Evolutionary conservation across 768 basidiomycete genomes (phyloP).

Genomic region (Leccinum subgranulosum): DNA sequence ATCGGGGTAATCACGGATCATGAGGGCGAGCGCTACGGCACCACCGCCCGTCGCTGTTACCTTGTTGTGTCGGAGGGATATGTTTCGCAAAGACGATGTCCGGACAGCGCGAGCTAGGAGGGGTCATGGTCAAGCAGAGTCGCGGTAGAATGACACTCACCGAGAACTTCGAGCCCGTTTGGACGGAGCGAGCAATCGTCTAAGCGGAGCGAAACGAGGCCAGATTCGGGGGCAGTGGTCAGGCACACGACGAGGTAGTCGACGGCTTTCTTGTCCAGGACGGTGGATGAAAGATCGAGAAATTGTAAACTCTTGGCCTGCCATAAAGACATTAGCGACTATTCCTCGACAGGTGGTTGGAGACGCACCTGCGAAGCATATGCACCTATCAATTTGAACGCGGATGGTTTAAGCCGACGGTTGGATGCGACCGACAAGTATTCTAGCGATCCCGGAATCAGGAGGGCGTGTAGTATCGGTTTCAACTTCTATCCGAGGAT

Average conservation of each 20-base stretch:
- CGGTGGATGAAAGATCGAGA: conserved; percentile 86
- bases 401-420: conserved; percentile 59
- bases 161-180: conserved; percentile 72
- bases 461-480: neutral
- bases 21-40: conserved; percentile 89
- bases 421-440: conserved; percentile 88
- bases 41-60: conserved; percentile 85
- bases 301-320: conserved; percentile 79
- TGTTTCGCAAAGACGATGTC: conserved; percentile 73
- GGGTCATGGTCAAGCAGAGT: neutral
- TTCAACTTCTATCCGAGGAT: neutral
- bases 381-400: conserved; percentile 77
- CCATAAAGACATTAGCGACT: neutral
- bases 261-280: conserved; percentile 77
- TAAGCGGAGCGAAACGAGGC: conserved; percentile 75
- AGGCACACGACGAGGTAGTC: conserved; percentile 79
- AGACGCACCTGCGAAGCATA: conserved; percentile 66
- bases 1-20: conserved; percentile 97
- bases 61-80: conserved; percentile 86
- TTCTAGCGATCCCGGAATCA: conserved; percentile 31
- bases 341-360: neutral
- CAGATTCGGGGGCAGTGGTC: conserved; percentile 33
- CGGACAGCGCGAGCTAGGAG: conserved; percentile 74
- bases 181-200: conserved; percentile 83
- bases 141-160: conserved; percentile 42